Percentiles rank a stretch among this genome's conserved stretches.
Evolutionary conservation across 2,329 filamentous ascomycete species (phyloP).

Genomic region (Fusarium sulawesiense): DNA sequence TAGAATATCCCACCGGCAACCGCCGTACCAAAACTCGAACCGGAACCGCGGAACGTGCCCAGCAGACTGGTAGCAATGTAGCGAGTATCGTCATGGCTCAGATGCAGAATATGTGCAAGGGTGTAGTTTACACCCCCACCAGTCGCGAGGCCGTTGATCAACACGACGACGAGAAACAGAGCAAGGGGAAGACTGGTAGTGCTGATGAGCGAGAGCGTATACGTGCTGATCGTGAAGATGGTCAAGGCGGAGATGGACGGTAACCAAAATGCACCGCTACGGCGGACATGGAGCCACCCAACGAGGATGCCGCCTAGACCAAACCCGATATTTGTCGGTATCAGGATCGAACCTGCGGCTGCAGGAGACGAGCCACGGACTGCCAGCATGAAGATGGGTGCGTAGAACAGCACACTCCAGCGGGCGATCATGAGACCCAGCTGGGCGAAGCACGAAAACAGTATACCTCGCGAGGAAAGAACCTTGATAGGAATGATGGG

Average conservation of each 20-base stretch:
- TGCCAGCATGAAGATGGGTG: constrained; percentile 82
- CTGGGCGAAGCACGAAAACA: constrained; percentile 79
- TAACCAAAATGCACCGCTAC: constrained; percentile 77
- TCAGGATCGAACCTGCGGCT: constrained; percentile 77
- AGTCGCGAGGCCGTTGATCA: constrained; percentile 77
- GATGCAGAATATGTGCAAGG: constrained; percentile 80
- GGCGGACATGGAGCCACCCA: constrained; percentile 80
- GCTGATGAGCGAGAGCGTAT: constrained; percentile 66
- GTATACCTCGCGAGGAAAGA: constrained; percentile 74
- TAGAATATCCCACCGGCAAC: constrained; percentile 82
- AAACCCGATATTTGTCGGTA: constrained; percentile 86
- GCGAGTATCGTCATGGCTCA: constrained; percentile 73
- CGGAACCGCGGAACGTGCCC: constrained; percentile 84
- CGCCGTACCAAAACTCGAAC: constrained; percentile 82
- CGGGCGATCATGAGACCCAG: constrained; percentile 83
- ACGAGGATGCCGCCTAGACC: constrained; percentile 77
- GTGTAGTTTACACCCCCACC: constrained; percentile 84
- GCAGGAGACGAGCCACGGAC: constrained; percentile 77
- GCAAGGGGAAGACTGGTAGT: constrained; percentile 62
- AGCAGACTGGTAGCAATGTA: constrained; percentile 81
- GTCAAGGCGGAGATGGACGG: constrained; percentile 69
- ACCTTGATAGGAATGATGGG: constrained; percentile 81
- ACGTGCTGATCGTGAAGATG: constrained; percentile 70
- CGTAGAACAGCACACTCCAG: constrained; percentile 84
- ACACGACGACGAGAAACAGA: constrained; percentile 69